Base-by-base conservation (phyloP, 1,284 basidiomycete species). In the Cystobasidiaceae sp. region DNA sequence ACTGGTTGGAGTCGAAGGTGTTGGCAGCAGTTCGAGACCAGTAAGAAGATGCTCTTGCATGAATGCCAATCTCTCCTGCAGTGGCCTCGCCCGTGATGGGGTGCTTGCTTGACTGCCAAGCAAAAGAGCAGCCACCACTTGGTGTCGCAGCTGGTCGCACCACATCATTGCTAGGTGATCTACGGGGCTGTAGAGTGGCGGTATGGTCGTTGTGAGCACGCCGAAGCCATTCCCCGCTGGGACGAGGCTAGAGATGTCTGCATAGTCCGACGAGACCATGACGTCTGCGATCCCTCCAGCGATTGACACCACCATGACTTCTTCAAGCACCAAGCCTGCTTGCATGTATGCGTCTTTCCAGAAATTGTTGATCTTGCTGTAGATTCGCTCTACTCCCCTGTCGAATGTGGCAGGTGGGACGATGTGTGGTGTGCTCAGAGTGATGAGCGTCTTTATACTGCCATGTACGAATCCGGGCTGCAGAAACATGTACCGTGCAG, bases 81-180 rank as follows among this genome's bases (percentile, higher is more conserved):
- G 39, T 4, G 61, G 21, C 17, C 57, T 23, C 9, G 61, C 56
- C 32, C 64, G 68, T n/a, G 15, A 27, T n/a, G 62, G 25, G 13
- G 17, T 4, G 7, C 3, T 23, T 3, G 61, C 50, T 32, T 70
- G 75, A 2, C 82, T 83, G 50, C 91, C 80, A 68, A 90, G 86
- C 4, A 97, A 78, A 9, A 87, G 82, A 6, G 85, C 84, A 46
- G 88, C 81, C 1, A 94, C 94, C 15, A 97, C 80, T 34, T 86
- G 83, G 85, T 87, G 89, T 30, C 96, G 85, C 17, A 97, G 86
- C 77, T 99, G 96, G 76, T 97, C 90, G 76, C 96, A 98, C 96
- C 96, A 99, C 11, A 97, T 90, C 84, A 97, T 94, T 61, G 91
- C 93, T 54, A 87, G 85, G 76, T 99, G 96, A 39, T 94, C 94